phyloP scores from a whole-genome alignment of 2,329 filamentous ascomycete genomes.

The Exophiala dermatitidis region DNA sequence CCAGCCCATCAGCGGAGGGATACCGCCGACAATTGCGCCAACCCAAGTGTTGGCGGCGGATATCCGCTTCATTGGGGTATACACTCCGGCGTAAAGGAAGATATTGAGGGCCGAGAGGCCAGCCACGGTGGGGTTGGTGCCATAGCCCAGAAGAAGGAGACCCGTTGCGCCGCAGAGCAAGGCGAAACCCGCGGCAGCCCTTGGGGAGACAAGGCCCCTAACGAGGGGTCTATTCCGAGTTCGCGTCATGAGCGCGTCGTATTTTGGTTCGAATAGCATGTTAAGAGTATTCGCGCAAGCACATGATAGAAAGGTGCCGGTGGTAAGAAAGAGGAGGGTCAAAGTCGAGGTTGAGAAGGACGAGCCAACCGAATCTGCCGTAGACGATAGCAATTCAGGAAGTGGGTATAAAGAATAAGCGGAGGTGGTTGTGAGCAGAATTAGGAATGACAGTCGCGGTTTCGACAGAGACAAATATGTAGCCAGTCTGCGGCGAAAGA shows the following conservation, averaged over 20 bases:
- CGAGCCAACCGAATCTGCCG: constrained; percentile 66
- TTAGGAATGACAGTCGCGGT: constrained; percentile 81
- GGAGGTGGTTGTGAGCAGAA: constrained; percentile 83
- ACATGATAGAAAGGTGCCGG: constrained; percentile 80
- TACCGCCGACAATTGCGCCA: constrained; percentile 83
- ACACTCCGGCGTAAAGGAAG: constrained; percentile 78
- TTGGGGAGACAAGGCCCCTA: constrained; percentile 64
- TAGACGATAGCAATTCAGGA: constrained; percentile 70
- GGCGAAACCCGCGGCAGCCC: constrained; percentile 71
- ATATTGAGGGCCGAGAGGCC: constrained; percentile 81
- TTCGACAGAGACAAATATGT: constrained; percentile 90
- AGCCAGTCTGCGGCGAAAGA: constrained; percentile 60
- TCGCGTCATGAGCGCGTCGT: constrained; percentile 88
- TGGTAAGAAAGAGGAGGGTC: constrained; percentile 85
- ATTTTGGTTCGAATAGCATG: constrained; percentile 89
- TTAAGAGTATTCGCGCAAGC: constrained; percentile 91
- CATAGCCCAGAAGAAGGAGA: constrained; percentile 68
- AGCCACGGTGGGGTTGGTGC: constrained; percentile 89
- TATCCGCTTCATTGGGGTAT: constrained; percentile 86
- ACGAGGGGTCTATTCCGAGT: constrained; percentile 87
- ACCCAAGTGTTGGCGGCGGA: constrained; percentile 90
- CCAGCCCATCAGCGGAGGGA: constrained; percentile 97
- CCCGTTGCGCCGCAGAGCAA: constrained; percentile 63
- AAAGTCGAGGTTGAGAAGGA: constrained; percentile 70
- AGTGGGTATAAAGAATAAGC: constrained; percentile 91